Percentiles rank a stretch among this genome's conserved stretches.
Evolutionary conservation across 2,329 filamentous ascomycete genomes (phyloP).

Genomic region (Pseudogymnoascus sp.): DNA sequence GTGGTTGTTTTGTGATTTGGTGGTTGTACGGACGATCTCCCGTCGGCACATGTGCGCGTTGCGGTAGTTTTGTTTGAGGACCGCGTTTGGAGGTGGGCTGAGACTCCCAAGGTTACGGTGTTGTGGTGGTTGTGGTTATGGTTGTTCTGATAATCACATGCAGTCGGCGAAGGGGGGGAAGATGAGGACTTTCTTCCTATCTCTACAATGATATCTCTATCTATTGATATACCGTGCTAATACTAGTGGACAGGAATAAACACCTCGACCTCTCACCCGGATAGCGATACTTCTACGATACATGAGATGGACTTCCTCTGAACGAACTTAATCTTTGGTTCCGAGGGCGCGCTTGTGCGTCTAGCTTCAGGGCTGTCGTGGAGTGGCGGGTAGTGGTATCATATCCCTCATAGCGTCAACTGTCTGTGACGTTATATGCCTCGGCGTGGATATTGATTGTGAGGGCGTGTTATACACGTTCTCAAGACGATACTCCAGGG

Average conservation of each 20-base stretch:
- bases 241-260: background rate
- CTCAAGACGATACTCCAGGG: too few relatives aligned
- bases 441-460: background rate
- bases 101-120: background rate
- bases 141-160: background rate
- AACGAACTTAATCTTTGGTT: background rate
- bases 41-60: background rate
- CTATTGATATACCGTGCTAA: background rate
- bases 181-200: background rate
- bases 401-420: background rate
- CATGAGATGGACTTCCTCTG: background rate
- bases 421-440: background rate
- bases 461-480: background rate
- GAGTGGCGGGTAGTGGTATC: background rate
- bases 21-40: background rate
- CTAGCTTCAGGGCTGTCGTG: background rate
- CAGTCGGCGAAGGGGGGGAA: background rate
- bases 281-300: background rate
- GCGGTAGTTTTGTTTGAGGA: background rate
- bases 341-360: background rate
- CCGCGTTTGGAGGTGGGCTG: background rate
- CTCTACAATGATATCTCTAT: background rate
- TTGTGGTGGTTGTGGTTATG: background rate
- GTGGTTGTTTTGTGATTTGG: background rate
- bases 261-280: background rate